Base-by-base conservation (phyloP, 176 grass and related monocot genomes). In the Luzula sylvatica region DNA sequence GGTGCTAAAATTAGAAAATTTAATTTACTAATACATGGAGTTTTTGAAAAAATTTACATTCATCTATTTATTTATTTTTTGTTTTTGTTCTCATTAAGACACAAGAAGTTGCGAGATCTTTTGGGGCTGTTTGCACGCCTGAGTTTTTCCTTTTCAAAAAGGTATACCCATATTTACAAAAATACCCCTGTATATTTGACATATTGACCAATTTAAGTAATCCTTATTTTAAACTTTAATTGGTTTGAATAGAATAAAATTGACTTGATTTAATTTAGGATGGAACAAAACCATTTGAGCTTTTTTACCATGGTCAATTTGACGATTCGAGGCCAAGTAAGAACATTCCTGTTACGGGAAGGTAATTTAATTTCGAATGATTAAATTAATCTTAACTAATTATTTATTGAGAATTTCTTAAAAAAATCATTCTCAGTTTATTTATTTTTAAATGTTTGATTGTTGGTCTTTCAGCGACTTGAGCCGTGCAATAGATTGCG, bases 91-190 rank as follows among this genome's bases (percentile, higher is more conserved):
- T 47, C 4, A 42, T 81, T 28, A 60, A 95, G 89, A 70, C 83
- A 4, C 89, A 95, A 71, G 83, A 95, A 65, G 89, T 82, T 66
- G 89, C 89, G 8, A 82, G 72, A 19, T 79, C 67, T 70, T 95
- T 88, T 76, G 63, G 74, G 72, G 89, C 89, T 30, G 73, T 78
- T 45, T 95, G 89, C 67, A 95, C 89, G 3, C 89, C 89, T 30
- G 83, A 88, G 55, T 95, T 95, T 67, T 88, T 66, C 66, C 78
- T 95, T 57, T 95, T 85, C 58, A 95, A 88, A 64, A 95, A 95
- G 24, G 83, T 88, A 55, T 66, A 23, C 23, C 7, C 21, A 42
- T 66, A 5, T 9, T 27, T 23, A 7, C 1, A 53, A 11, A 4
- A 4, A 20, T 40, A 22, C 17, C 11, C 11, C 12, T 18, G 20